Conservation (phyloP, 345 rosid species). For the Hibiscus tridactylites region DNA sequence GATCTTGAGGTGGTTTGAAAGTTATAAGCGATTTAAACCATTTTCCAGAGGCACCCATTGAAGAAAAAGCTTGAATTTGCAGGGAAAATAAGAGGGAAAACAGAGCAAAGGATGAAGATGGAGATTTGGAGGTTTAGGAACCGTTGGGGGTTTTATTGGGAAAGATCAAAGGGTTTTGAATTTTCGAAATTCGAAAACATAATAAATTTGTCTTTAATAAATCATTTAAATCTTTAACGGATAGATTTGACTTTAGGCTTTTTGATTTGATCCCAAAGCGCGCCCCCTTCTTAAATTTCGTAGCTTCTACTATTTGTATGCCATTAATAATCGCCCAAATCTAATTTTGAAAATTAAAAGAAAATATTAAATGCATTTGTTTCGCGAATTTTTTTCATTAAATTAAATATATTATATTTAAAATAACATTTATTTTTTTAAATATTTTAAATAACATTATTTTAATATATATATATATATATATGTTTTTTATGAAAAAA, state of each 20-base stretch:
- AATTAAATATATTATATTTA: no score
- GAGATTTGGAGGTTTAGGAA: neutral
- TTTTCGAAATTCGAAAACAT: slow-evolving; percentile 38
- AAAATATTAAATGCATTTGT: no score
- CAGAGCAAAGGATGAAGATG: slow-evolving; percentile 1
- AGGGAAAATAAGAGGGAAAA: neutral
- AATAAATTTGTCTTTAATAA: slow-evolving; percentile 1
- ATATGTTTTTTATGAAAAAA: no score
- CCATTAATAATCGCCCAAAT: neutral
- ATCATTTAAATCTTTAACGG: slow-evolving; percentile 21
- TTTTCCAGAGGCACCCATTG: slow-evolving; percentile 72
- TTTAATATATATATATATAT: no score
- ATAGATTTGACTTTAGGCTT: slow-evolving; percentile 8
- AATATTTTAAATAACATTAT: no score
- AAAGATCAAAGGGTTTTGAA: slow-evolving; percentile 17
- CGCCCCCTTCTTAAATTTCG: neutral
- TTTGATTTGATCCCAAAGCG: neutral
- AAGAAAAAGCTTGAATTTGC: slow-evolving; percentile 12
- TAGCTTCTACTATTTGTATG: neutral
- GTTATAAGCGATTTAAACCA: slow-evolving; percentile 63
- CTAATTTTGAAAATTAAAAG: neutral
- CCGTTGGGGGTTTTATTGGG: neutral
- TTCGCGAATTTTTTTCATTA: no score
- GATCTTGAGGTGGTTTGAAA: slow-evolving; percentile 31
- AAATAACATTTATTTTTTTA: no score